Evolutionary conservation across 1,284 basidiomycete genomes (phyloP), one percentile per base, ranked within the genome.

Genomic region (Boletus sp.): DNA sequence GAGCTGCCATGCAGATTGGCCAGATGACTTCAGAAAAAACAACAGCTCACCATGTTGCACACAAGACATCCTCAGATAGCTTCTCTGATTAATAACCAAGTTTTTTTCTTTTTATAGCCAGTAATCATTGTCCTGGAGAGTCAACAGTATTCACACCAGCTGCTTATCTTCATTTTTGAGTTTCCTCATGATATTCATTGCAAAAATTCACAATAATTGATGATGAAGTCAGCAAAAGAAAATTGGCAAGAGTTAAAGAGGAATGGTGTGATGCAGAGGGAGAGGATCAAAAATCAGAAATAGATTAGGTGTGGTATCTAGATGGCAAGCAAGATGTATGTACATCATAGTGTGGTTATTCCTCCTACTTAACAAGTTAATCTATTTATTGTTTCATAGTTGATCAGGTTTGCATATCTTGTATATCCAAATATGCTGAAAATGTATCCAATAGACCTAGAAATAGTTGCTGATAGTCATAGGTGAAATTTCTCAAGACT

Each of bases 131-230:
- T 98, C 64, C 95, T 81, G 41, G 94, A 96, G 59, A 97, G 83
- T 67, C 95, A 91, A 73, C 95, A 98, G 76, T 98, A 98, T 3
- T 95, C 96, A 71, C 97, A 96, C 95, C 96, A 98, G 64, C 92
- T 96, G 78, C 96, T 98, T 57, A 92, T 90, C 73, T 97, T 96
- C n/a, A 92, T 91, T 65, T 93, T 82, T 50, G 95, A 96, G 76
- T 98, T 98, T 59, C 95, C 95, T 62, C 95, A 86, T 22, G 92
- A 96, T 94, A 98, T 97, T 96, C 95, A 98, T 56, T 96, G 87
- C 54, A 98, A 77, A 80, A 96, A 97, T 73, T 98, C 95, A 64
- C 95, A 89, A 76, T 98, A 98, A 76, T 98, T 95, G 72, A 98
- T 94, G 76, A 98, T 90, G 77, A 97, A 98, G 76, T 98, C 96